Evolutionary conservation across 129 eudicot genomes (phyloP).

Genomic region (Flaveria trinervia): DNA sequence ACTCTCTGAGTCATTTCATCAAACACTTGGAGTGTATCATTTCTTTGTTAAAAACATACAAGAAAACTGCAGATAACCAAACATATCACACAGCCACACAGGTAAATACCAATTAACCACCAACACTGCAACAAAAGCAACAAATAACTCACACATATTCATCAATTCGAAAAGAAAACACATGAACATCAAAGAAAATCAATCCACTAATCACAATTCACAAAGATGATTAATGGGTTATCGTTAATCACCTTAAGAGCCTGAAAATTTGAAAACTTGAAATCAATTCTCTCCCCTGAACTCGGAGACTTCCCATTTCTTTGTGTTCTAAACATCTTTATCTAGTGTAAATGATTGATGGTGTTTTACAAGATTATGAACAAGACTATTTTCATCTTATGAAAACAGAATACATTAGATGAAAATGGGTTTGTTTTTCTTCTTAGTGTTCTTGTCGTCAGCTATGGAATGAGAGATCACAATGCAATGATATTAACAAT

Average conservation of each 20-base stretch:
- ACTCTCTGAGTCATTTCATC: constrained; percentile 19
- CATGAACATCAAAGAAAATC: no score
- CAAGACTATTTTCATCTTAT: constrained; percentile 14
- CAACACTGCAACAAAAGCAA: constrained; percentile 13
- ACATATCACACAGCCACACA: not conserved
- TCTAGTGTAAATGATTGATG: constrained; percentile 15
- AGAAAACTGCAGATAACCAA: not conserved
- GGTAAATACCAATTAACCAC: not conserved
- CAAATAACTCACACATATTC: not conserved
- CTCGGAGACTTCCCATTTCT: constrained; percentile 52
- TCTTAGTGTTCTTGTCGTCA: constrained; percentile 15
- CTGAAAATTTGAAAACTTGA: constrained; percentile 77
- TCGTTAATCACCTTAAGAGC: not conserved
- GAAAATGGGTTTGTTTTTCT: constrained; percentile 10
- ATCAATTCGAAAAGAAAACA: not conserved
- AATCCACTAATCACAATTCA: no score
- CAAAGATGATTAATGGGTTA: no score
- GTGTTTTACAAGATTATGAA: constrained; percentile 4
- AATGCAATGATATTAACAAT: constrained; percentile 45
- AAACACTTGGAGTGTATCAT: constrained; percentile 13
- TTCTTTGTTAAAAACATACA: constrained; percentile 1
- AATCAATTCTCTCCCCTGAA: constrained; percentile 63
- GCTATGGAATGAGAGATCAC: constrained; percentile 32
- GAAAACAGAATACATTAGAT: not conserved
- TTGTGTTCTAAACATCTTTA: constrained; percentile 61